Percentiles rank a stretch among this genome's conserved stretches.
Conservation (phyloP, 495 filamentous ascomycete species). For the Ascodesmis nigricans region DNA sequence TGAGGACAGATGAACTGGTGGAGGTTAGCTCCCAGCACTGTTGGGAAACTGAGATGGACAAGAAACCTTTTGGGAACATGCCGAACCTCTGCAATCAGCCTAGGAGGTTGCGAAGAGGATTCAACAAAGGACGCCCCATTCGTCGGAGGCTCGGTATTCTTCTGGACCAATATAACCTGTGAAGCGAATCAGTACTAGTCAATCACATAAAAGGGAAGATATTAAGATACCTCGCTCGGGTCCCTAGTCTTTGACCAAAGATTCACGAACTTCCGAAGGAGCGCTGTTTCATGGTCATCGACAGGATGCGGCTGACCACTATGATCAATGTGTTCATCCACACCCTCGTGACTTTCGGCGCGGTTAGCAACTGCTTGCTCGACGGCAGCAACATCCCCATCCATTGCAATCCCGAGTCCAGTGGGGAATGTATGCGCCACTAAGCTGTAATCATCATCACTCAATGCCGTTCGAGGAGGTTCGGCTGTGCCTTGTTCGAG, state of each 20-base stretch:
- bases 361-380: too few species aligned
- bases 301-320: too few species aligned
- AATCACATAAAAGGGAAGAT: neutral
- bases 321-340: too few species aligned
- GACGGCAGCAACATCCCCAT: too few species aligned
- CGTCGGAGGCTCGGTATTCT: constrained; percentile 52
- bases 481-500: too few species aligned
- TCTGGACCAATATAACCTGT: constrained; percentile 42
- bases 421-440: too few species aligned
- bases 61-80: constrained; percentile 23
- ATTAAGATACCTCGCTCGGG: constrained; percentile 30
- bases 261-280: constrained; percentile 43
- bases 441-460: too few species aligned
- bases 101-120: constrained; percentile 19
- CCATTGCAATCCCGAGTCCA: too few species aligned
- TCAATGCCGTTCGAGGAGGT: too few species aligned
- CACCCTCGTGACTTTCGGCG: too few species aligned
- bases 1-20: constrained; percentile 37
- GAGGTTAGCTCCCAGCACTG: constrained; percentile 20
- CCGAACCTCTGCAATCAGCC: constrained; percentile 24
- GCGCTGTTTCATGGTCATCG: constrained; percentile 14
- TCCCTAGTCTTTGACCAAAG: constrained; percentile 65
- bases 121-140: constrained; percentile 33
- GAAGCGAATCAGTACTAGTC: constrained; percentile 10
- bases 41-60: constrained; percentile 1